Conservation (phyloP, 257 asterid species). For the Knoxia roxburghii region DNA sequence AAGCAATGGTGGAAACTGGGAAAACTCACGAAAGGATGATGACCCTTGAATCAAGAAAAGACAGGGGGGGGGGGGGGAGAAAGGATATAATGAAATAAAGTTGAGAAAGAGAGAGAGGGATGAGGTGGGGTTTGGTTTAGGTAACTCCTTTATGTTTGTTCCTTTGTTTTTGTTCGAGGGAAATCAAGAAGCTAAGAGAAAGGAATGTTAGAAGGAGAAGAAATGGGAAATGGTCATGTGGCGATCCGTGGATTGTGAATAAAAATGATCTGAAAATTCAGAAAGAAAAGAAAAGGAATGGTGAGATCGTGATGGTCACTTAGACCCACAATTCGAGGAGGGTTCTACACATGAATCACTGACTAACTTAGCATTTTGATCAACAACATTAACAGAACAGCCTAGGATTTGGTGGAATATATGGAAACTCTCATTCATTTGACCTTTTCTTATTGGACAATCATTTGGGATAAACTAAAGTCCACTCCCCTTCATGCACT, state of each 20-base stretch:
- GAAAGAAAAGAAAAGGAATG: slow-evolving; percentile 15
- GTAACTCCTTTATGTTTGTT: background rate
- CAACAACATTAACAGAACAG: no score
- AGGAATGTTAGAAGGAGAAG: slow-evolving; percentile 23
- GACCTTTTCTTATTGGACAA: slow-evolving; percentile 12
- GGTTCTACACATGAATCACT: background rate
- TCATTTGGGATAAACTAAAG: background rate
- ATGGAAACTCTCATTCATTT: background rate
- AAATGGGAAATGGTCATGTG: slow-evolving; percentile 45
- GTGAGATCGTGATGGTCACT: slow-evolving; percentile 33
- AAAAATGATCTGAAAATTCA: slow-evolving; percentile 20
- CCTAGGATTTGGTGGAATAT: slow-evolving; percentile 15
- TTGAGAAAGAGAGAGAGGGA: slow-evolving; percentile 15
- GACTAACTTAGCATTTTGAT: no score
- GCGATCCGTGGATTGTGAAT: slow-evolving; percentile 63
- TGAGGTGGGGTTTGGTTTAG: slow-evolving; percentile 6
- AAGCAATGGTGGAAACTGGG: background rate
- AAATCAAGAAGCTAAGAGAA: slow-evolving; percentile 12
- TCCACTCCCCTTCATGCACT: slow-evolving; percentile 24
- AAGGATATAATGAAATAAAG: slow-evolving; percentile 20
- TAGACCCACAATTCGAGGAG: slow-evolving; percentile 17
- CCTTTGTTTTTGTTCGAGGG: slow-evolving; percentile 15
- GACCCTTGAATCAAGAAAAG: slow-evolving; percentile 20
- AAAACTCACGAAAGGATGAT: slow-evolving; percentile 40
- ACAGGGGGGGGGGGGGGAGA: slow-evolving; percentile 9